Percentiles rank a stretch among this genome's conserved stretches.
phyloP scores from a whole-genome alignment of 83 land plant genomes.

The Picea abies region DNA sequence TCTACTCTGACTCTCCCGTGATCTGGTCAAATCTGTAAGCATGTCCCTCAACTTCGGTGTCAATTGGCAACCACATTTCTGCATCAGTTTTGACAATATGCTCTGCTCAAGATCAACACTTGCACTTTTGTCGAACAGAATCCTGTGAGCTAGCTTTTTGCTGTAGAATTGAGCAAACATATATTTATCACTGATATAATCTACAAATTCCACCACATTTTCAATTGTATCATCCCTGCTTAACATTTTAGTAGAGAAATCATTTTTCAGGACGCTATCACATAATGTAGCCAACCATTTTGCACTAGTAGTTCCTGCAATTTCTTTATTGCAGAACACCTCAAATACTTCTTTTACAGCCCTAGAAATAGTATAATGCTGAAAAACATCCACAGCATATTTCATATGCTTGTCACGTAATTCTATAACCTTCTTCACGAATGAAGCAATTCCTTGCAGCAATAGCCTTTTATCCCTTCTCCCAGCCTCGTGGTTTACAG shows the following conservation, averaged over 20 bases:
- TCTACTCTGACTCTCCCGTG: conserved; percentile 58
- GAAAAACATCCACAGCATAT: conserved; percentile 70
- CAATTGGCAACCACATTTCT: conserved; percentile 93
- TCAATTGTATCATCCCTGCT: conserved; percentile 92
- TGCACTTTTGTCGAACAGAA: conserved; percentile 47
- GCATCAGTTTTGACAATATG: conserved; percentile 85
- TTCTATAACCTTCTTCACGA: conserved; percentile 84
- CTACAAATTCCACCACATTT: conserved; percentile 83
- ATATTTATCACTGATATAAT: not conserved
- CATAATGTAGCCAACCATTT: conserved; percentile 86
- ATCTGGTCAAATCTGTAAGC: conserved; percentile 88
- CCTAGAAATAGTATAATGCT: conserved; percentile 65
- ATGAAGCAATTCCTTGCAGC: conserved; percentile 29
- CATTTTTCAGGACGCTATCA: conserved; percentile 79
- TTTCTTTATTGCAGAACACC: conserved; percentile 82
- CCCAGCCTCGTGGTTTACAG: too few species aligned
- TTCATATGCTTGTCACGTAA: conserved; percentile 81
- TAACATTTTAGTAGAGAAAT: conserved; percentile 62
- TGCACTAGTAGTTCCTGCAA: conserved; percentile 87
- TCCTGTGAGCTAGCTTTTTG: conserved; percentile 84
- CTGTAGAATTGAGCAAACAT: conserved; percentile 18
- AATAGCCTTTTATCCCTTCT: not conserved
- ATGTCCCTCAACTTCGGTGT: conserved; percentile 95
- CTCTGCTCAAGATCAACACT: conserved; percentile 86
- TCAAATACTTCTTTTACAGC: conserved; percentile 88